Percentiles rank a stretch among this genome's conserved stretches.
Conservation (phyloP, 345 rosid genomes). For the Populus simonii region DNA sequence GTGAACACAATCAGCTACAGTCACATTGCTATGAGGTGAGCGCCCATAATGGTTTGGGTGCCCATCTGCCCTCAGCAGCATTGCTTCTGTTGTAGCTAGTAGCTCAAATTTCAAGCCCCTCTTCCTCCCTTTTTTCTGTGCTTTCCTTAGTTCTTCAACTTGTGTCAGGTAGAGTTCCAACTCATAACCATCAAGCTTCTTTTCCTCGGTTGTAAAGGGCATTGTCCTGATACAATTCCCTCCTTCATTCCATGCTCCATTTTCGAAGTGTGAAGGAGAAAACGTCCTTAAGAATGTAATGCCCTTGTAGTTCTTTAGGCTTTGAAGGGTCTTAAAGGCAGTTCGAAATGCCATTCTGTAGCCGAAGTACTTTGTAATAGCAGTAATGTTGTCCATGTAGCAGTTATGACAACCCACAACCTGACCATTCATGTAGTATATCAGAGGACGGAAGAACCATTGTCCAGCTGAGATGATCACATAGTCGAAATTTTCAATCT, state of each 20-base stretch:
- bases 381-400: constrained; percentile 27
- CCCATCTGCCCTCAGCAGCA: constrained; percentile 66
- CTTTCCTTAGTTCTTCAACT: constrained; percentile 37
- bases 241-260: constrained; percentile 64
- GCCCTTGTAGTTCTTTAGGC: constrained; percentile 35
- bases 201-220: constrained; percentile 45
- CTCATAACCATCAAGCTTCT: constrained; percentile 40
- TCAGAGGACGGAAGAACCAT: constrained; percentile 54
- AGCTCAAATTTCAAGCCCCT: constrained; percentile 37
- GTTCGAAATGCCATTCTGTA: constrained; percentile 62
- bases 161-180: constrained; percentile 45
- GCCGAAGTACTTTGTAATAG: constrained; percentile 36
- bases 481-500: constrained; percentile 41
- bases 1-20: constrained; percentile 60
- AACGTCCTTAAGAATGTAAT: constrained; percentile 45
- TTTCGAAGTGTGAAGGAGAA: constrained; percentile 62
- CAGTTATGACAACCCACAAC: constrained; percentile 46
- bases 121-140: constrained; percentile 39
- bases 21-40: constrained; percentile 24
- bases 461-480: constrained; percentile 55
- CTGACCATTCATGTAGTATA: constrained; percentile 31
- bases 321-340: constrained; percentile 41
- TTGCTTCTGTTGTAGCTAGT: constrained; percentile 45
- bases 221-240: constrained; percentile 58
- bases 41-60: constrained; percentile 46